Evolutionary conservation across 2,329 filamentous ascomycete species (phyloP).

Genomic region (Neocatenulostroma microsporum): DNA sequence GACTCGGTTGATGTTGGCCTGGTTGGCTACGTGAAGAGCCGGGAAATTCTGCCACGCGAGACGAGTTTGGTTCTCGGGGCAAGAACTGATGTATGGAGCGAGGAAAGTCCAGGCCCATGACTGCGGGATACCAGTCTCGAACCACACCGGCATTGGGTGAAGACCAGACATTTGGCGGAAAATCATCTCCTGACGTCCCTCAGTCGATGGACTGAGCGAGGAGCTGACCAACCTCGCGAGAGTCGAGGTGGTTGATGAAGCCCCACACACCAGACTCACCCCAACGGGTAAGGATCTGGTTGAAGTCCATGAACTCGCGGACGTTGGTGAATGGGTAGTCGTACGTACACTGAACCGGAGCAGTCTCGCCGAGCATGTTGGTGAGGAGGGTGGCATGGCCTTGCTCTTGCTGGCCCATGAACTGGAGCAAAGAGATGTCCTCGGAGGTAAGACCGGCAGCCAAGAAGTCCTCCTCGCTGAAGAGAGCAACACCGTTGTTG

Average conservation of each 20-base stretch:
- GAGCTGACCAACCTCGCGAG: conserved; percentile 63
- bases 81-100: conserved; percentile 72
- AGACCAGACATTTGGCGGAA: conserved; percentile 77
- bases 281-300: conserved; percentile 74
- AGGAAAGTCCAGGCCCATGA: conserved; percentile 78
- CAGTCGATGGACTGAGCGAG: conserved; percentile 69
- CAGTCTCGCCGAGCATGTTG: conserved; percentile 66
- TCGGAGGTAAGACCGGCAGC: conserved; percentile 59
- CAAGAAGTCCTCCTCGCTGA: conserved; percentile 61
- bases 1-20: conserved; percentile 64
- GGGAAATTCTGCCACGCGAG: conserved; percentile 83
- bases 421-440: conserved; percentile 62
- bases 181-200: conserved; percentile 74
- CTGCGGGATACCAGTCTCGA: conserved; percentile 70
- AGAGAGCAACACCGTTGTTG: conserved; percentile 64
- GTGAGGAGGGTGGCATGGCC: conserved; percentile 69
- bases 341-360: conserved; percentile 70
- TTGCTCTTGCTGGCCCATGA: conserved; percentile 70
- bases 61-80: conserved; percentile 63
- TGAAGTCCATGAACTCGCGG: conserved; percentile 73
- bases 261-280: conserved; percentile 75
- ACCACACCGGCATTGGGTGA: conserved; percentile 77
- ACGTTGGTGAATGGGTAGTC: conserved; percentile 71
- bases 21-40: conserved; percentile 61
- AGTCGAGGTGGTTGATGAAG: conserved; percentile 70